Base-by-base conservation (phyloP, 805 yeast genomes). In the Wickerhamomyces bovis region DNA sequence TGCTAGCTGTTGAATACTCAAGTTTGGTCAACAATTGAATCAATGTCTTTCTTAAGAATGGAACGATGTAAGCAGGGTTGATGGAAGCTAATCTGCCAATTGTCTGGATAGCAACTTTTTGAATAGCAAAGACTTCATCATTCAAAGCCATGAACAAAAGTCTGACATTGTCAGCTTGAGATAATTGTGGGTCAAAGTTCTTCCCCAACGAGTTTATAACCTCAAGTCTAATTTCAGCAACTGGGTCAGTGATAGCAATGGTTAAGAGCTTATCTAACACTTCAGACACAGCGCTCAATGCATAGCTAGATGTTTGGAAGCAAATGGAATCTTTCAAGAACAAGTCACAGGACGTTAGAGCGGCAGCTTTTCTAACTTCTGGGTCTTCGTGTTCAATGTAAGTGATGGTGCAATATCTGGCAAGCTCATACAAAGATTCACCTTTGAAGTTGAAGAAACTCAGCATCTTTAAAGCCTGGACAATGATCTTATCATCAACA, bases 61-160 rank as follows among this genome's bases (percentile, higher is more conserved):
- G 99, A 35, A 92, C 89, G 52, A 94, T 87, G 64, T 89, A 92
- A 0, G 99, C 97, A 0, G 99, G 98, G 57, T 94, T 94, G 38
- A 89, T 83, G 2, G 79, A 67, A 0, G 96, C 84, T 16, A 94
- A 67, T 46, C 97, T 75, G 3, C 99, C 98, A 48, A 94, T 78
- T 11, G 90, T 76, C 43, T 74, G 75, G 30, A 92, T 78, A 0
- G 96, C 85, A 15, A 80, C 85, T 56, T 85, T 81, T 46, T 96
- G 77, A 11, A 94, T 85, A 11, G 80, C 81, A 60, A 94, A 94
- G 2, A 77, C 78, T 64, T 92, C 98, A 66, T 94, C 99, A 60
- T 94, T 87, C 47, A 92, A 69, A 0, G 97, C 92, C 71, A 90
- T 86, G 57, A 92, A 88, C 20, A 94, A 70, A 13, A 90, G 66